These are phyloP conservation scores for Colletotrichum gloeosporioides DNA, from an alignment of 2,329 filamentous ascomycete genomes.

Conservation along the genomic window DNA sequence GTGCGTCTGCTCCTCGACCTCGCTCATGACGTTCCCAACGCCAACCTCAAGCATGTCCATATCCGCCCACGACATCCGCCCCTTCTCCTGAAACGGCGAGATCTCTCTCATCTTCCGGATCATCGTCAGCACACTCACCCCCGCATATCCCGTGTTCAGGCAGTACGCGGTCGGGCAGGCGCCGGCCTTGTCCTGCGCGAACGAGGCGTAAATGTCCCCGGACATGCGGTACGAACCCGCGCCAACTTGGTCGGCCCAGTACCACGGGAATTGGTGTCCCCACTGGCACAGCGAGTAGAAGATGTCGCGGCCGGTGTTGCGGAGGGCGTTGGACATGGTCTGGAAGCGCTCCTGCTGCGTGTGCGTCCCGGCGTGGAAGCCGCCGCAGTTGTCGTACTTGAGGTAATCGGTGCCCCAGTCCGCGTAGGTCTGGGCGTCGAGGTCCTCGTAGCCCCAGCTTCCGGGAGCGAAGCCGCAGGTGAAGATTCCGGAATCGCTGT, in stretches of 20 bases:
- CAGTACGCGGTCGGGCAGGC: constrained; percentile 37
- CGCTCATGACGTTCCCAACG: constrained; percentile 28
- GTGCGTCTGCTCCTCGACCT: constrained; percentile 43
- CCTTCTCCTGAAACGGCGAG: constrained; percentile 32
- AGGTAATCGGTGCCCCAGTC: constrained; percentile 58
- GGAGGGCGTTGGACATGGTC: constrained; percentile 36
- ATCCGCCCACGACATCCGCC: constrained; percentile 32
- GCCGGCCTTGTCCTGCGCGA: constrained; percentile 27
- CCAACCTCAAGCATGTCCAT: constrained; percentile 50
- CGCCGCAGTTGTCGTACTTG: constrained; percentile 58
- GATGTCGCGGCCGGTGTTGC: constrained; percentile 33
- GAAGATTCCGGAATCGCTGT: constrained; percentile 44
- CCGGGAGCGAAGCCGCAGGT: constrained; percentile 42
- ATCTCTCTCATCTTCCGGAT: constrained; percentile 39
- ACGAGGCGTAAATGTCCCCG: constrained; percentile 36
- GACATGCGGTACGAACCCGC: constrained; percentile 37
- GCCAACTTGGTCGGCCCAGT: constrained; percentile 25
- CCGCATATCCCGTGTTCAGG: constrained; percentile 37
- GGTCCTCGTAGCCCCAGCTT: constrained; percentile 42
- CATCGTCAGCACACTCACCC: constrained; percentile 33
- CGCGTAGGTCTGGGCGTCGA: constrained; percentile 58
- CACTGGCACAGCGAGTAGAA: constrained; percentile 38
- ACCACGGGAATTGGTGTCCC: constrained; percentile 31
- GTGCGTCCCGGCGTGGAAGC: constrained; percentile 53
- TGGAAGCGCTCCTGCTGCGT: constrained; percentile 49